Evolutionary conservation across 805 yeast genomes (phyloP).

Genomic region (Ogataea dorogensis): DNA sequence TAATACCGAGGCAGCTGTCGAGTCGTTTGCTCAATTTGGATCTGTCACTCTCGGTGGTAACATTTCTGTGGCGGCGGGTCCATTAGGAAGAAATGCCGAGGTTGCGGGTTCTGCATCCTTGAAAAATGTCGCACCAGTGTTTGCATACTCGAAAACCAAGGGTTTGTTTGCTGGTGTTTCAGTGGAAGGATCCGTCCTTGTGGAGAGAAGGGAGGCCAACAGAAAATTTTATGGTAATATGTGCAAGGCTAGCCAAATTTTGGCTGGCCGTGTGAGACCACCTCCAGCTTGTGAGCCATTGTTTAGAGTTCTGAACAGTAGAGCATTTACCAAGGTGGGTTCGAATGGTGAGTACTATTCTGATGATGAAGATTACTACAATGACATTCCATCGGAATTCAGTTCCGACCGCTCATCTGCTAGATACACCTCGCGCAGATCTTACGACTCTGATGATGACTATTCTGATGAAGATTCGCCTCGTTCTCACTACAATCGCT

Average conservation of each 20-base stretch:
- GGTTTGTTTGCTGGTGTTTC: conserved; percentile 98
- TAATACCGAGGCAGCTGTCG: conserved; percentile 84
- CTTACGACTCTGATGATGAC: conserved; percentile 27
- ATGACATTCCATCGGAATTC: conserved; percentile 72
- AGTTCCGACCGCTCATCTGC: conserved; percentile 45
- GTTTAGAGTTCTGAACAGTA: conserved; percentile 79
- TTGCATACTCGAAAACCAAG: conserved; percentile 91
- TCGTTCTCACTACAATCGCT: conserved; percentile 25
- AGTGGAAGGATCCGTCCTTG: conserved; percentile 90
- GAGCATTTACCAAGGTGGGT: conserved; percentile 63
- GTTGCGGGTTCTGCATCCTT: conserved; percentile 94
- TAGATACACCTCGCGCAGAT: conserved; percentile 17
- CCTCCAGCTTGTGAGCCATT: conserved; percentile 90
- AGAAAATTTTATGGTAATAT: conserved; percentile 88
- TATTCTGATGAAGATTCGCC: conserved; percentile 43
- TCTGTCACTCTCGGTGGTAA: conserved; percentile 95
- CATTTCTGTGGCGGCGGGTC: conserved; percentile 95
- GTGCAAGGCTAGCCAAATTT: conserved; percentile 83
- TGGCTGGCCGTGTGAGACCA: conserved; percentile 85
- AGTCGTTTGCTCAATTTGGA: conserved; percentile 90
- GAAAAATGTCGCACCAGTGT: conserved; percentile 83
- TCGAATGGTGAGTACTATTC: conserved; percentile 47
- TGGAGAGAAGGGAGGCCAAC: conserved; percentile 97
- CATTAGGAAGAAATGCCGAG: conserved; percentile 95
- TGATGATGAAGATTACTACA: conserved; percentile 64